A percentile compares a stretch with the other conserved stretches of the same genome.
Evolutionary conservation across 2,329 filamentous ascomycete species (phyloP).

Genomic region (Fusarium nisikadoi): DNA sequence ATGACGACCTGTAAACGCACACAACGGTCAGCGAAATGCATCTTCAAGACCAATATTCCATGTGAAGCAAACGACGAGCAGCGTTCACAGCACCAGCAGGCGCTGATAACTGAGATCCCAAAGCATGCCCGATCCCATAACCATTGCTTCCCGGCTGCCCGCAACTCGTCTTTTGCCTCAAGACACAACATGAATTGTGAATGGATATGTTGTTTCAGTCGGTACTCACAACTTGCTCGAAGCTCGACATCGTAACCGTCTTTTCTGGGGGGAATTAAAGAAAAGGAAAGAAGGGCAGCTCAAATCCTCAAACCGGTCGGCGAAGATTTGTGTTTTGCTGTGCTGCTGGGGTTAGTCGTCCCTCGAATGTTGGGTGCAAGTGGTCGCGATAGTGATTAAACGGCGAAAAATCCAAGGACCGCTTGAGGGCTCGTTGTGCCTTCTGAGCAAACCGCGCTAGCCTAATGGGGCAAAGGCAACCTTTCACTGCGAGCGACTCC

Average conservation of each 20-base stretch:
- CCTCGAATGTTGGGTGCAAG: slow-evolving; percentile 51
- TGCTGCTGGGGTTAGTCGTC: slow-evolving; percentile 57
- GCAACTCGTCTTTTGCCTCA: slow-evolving; percentile 34
- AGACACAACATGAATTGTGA: slow-evolving; percentile 25
- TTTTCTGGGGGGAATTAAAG: slow-evolving; percentile 47
- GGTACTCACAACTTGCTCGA: slow-evolving; percentile 76
- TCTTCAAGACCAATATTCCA: slow-evolving; percentile 35
- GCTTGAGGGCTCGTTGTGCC: slow-evolving; percentile 55
- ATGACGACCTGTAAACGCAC: slow-evolving; percentile 81
- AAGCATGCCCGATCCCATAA: slow-evolving; percentile 28
- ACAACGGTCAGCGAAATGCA: slow-evolving; percentile 39
- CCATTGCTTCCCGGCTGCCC: slow-evolving; percentile 26
- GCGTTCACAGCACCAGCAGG: slow-evolving; percentile 12
- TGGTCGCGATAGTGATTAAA: slow-evolving; percentile 54
- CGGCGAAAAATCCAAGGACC: slow-evolving; percentile 55
- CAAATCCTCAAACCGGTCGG: slow-evolving; percentile 53
- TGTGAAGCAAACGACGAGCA: slow-evolving; percentile 25
- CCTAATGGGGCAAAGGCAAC: slow-evolving; percentile 46
- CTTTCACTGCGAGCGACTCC: slow-evolving; percentile 50
- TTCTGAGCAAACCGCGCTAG: slow-evolving; percentile 50
- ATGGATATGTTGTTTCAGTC: slow-evolving; percentile 10
- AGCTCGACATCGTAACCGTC: slow-evolving; percentile 70
- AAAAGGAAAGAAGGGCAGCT: slow-evolving; percentile 50
- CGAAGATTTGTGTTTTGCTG: slow-evolving; percentile 53
- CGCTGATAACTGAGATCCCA: slow-evolving; percentile 19